These are phyloP conservation scores for Rhizopogon roseolus DNA, from an alignment of 768 basidiomycete species.

Conservation along the genomic window DNA sequence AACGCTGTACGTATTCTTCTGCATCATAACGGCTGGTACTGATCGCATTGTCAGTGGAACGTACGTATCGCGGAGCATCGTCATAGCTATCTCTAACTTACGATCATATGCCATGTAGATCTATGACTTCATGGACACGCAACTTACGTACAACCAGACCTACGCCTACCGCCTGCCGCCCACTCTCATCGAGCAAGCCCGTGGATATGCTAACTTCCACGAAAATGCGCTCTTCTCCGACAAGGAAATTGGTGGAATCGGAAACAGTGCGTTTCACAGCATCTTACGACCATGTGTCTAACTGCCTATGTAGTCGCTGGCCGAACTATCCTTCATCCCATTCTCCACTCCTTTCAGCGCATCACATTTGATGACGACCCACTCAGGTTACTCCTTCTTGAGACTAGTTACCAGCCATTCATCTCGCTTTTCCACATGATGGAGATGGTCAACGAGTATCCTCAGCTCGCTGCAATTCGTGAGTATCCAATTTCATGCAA, in stretches of 20 bases:
- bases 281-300: neutral
- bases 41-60: constrained; percentile 56
- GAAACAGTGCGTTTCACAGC: constrained; percentile 57
- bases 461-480: constrained; percentile 62
- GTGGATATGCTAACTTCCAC: constrained; percentile 69
- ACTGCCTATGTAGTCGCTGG: constrained; percentile 58
- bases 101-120: constrained; percentile 37
- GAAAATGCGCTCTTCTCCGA: constrained; percentile 73
- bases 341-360: constrained; percentile 67
- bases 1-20: constrained; percentile 48
- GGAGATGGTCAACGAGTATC: constrained; percentile 45
- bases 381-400: constrained; percentile 69
- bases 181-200: constrained; percentile 67
- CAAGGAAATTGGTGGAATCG: constrained; percentile 55
- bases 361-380: constrained; percentile 77
- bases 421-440: constrained; percentile 80
- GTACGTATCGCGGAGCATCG: constrained; percentile 35
- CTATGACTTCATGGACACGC: constrained; percentile 74
- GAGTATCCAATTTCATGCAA: constrained; percentile 23
- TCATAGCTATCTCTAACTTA: neutral
- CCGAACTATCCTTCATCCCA: constrained; percentile 66
- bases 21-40: neutral
- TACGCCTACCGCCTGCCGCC: constrained; percentile 76
- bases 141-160: constrained; percentile 76
- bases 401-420: constrained; percentile 85